Evolutionary conservation across 2,329 filamentous ascomycete species (phyloP), one percentile per base, ranked within the genome.

Genomic region (Bipolaris gigantea): DNA sequence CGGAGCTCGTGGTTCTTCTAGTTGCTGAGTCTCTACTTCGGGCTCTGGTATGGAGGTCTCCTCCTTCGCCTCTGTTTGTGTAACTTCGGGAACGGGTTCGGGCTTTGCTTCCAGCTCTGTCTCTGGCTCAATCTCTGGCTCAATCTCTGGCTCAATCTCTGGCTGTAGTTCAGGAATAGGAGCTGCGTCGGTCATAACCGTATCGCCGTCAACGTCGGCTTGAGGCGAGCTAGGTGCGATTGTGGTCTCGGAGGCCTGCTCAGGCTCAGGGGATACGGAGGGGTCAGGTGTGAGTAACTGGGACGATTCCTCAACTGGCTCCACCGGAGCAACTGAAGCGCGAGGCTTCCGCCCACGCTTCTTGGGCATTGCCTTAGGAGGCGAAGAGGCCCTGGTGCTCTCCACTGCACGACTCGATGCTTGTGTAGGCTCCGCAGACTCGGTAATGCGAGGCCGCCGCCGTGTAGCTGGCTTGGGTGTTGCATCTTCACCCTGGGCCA

Each of bases 41-140:
- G 49, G 51, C 75, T 50, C 52, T 59, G 57, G 52, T 36, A 46
- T 48, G 41, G 50, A 48, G 35, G 49, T 53, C 39, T 59, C 79
- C 60, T 86, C 83, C 72, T 91, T 92, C 63, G 88, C 76, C 40
- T 82, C 83, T 16, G 83, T 78, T 35, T 83, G 80, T n/a, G 90
- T 92, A 58, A 92, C 89, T 68, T 96, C 90, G 56, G 85, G 82
- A 35, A 93, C 34, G 27, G 55, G 55, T 21, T 57, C 55, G 30
- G 68, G 62, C 33, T 59, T 86, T 15, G 53, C 25, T 18, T 56
- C 58, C 5, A 57, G 53, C 11, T 79, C 38, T 5, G 13, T 19
- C 13, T 40, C 38, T 40, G 13, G 19, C n/a, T 42, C 40, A 10
- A 55, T 18, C 13, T 39, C 36, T 39, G 11, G 19, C 15, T n/a